Evolutionary conservation across 768 basidiomycete genomes (phyloP), one percentile per base, ranked within the genome.

Genomic region (Mycena vitilis): DNA sequence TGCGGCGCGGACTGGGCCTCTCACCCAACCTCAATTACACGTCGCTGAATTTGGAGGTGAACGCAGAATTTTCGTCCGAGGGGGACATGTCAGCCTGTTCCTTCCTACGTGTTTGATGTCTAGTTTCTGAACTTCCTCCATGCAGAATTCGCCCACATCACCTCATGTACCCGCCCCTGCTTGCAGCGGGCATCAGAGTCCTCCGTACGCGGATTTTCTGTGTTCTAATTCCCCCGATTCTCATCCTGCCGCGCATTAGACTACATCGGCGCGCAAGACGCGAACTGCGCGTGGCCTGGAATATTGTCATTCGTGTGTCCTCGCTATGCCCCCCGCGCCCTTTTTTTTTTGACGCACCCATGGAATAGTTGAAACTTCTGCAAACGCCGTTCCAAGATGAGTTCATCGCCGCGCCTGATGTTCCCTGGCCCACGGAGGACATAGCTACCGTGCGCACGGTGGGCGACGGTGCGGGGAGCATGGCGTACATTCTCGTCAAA

Each of bases 211-310:
- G 23, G n/a, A 38, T 23, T 48, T 34, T 34, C 23, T 30, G 2
- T 2, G 30, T 5, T 30, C 5, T 2, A 30, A 18, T 36, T 30
- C 10, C 8, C 16, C 8, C 22, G 20, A 23, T 25, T 5, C 30
- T 4, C 5, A 52, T 42, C 18, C 47, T 47, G 23, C 23, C 18
- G 25, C n/a, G 36, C 18, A 13, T 16, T 44, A 80, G 79, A 79
- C 60, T 78, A 75, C 40, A 65, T 80, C 36, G 78, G 79, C 16
- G 72, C 73, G 11, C 71, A 73, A 22, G 78, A 78, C 59, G 75
- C 74, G 4, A 80, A 77, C 63, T 76, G 75, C 63, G 73, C 75
- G n/a, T 78, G 75, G 77, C 44, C 44, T 4, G 44, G 44, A 2
- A 20, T 45, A 13, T 16, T 7, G 6, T 45, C 44, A 6, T 45